These are phyloP conservation scores for Fusarium staphyleae DNA, from an alignment of 2,329 filamentous ascomycete species.

Conservation along the genomic window DNA sequence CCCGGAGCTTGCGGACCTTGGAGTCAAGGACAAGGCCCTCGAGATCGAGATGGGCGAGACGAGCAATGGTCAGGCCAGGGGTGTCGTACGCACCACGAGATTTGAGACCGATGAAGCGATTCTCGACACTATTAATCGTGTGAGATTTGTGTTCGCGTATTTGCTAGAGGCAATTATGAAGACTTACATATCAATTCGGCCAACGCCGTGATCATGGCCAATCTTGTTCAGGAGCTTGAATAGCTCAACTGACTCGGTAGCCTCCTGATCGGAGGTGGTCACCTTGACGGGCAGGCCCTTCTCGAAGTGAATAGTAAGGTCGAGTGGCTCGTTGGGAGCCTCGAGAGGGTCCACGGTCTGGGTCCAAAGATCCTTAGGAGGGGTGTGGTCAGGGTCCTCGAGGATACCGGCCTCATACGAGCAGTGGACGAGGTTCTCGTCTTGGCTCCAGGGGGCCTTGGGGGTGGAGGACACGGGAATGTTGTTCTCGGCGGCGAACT, in stretches of 20 bases:
- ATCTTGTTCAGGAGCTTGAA: constrained; percentile 71
- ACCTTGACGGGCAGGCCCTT: constrained; percentile 73
- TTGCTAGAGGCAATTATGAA: no score
- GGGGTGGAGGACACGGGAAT: constrained; percentile 78
- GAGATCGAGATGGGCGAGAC: constrained; percentile 52
- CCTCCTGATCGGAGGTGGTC: constrained; percentile 59
- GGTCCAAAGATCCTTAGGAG: constrained; percentile 77
- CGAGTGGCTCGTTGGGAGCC: constrained; percentile 68
- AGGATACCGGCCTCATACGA: constrained; percentile 79
- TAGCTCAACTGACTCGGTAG: constrained; percentile 69
- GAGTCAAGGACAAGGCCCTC: constrained; percentile 64
- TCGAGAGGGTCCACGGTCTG: constrained; percentile 66
- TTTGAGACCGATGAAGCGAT: constrained; percentile 47
- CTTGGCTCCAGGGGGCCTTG: constrained; percentile 71
- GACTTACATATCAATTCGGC: constrained; percentile 61
- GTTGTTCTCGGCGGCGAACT: constrained; percentile 71
- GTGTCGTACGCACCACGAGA: constrained; percentile 59
- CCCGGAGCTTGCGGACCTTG: constrained; percentile 59
- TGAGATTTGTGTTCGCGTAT: background rate
- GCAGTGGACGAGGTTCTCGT: constrained; percentile 74
- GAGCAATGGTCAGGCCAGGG: constrained; percentile 32
- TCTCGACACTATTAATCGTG: constrained; percentile 51
- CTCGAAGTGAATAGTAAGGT: constrained; percentile 71
- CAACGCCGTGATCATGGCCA: constrained; percentile 69
- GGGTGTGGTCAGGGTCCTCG: constrained; percentile 63